A percentile compares a stretch with the other conserved stretches of the same genome.
Evolutionary conservation across 2,329 filamentous ascomycete species (phyloP).

Genomic region (Ploettnerulaceae sp.): DNA sequence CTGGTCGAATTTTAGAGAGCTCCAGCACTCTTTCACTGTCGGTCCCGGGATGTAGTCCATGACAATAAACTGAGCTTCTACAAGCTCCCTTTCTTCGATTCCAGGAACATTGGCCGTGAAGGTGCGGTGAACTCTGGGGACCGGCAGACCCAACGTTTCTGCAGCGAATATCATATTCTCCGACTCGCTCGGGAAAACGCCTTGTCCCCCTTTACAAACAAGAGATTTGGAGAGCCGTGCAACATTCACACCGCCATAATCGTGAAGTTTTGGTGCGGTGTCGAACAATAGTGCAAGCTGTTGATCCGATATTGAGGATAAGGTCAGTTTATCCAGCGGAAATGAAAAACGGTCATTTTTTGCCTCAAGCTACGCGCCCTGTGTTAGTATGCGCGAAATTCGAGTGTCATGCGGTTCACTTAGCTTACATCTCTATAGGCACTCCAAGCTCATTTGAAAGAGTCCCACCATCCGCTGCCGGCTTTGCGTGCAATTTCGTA

Average conservation of each 20-base stretch:
- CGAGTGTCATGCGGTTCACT: no score
- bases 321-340: slow-evolving; percentile 3
- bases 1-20: slow-evolving; percentile 6
- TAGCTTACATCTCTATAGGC: no score
- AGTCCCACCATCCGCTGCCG: no score
- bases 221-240: slow-evolving; percentile 10
- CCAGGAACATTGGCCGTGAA: slow-evolving; percentile 6
- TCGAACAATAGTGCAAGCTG: slow-evolving; percentile 7
- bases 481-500: no score
- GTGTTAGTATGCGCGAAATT: no score
- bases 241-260: background rate
- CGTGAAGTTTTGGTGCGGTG: slow-evolving; percentile 9
- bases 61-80: slow-evolving; percentile 7
- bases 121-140: slow-evolving; percentile 9
- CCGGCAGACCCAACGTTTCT: slow-evolving; percentile 5
- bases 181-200: slow-evolving; percentile 1
- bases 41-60: slow-evolving; percentile 11
- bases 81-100: background rate
- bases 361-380: slow-evolving; percentile 10
- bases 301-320: slow-evolving; percentile 8
- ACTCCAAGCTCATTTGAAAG: no score
- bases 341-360: slow-evolving; percentile 7
- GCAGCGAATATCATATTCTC: slow-evolving; percentile 7
- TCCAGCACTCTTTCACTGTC: slow-evolving; percentile 9
- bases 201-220: slow-evolving; percentile 5